Conservation (phyloP, 2,329 filamentous ascomycete species). For the Lachnellula suecica region DNA sequence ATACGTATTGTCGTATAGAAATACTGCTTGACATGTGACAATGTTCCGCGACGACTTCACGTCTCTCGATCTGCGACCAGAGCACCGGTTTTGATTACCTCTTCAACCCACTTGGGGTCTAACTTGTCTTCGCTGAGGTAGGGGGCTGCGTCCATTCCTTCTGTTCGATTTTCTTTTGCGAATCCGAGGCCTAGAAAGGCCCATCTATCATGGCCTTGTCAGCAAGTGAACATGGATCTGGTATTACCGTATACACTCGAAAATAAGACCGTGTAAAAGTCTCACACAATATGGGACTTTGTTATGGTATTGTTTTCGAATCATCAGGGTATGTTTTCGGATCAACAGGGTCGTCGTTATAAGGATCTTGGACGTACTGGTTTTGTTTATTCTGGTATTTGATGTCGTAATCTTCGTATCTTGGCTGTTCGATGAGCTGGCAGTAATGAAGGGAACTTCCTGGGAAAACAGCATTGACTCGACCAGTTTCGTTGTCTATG, state of each 20-base stretch:
- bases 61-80: constrained; percentile 8
- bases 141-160: constrained; percentile 25
- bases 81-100: constrained; percentile 21
- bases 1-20: no score
- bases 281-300: no score
- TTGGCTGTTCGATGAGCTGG: constrained; percentile 38
- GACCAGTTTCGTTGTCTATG: constrained; percentile 42
- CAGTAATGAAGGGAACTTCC: constrained; percentile 50
- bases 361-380: no score
- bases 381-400: constrained; percentile 38
- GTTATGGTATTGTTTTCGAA: constrained; percentile 47
- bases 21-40: no score
- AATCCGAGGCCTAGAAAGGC: constrained; percentile 35
- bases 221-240: constrained; percentile 1
- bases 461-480: constrained; percentile 48
- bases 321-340: no score
- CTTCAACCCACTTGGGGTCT: constrained; percentile 35
- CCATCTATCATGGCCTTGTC: constrained; percentile 27
- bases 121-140: constrained; percentile 34
- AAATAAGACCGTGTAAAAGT: no score
- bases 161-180: constrained; percentile 28
- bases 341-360: no score
- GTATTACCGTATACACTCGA: neutral
- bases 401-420: constrained; percentile 46
- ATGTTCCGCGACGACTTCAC: no score